phyloP scores from a whole-genome alignment of 2,329 filamentous ascomycete species.

The Xylaria hypoxylon region DNA sequence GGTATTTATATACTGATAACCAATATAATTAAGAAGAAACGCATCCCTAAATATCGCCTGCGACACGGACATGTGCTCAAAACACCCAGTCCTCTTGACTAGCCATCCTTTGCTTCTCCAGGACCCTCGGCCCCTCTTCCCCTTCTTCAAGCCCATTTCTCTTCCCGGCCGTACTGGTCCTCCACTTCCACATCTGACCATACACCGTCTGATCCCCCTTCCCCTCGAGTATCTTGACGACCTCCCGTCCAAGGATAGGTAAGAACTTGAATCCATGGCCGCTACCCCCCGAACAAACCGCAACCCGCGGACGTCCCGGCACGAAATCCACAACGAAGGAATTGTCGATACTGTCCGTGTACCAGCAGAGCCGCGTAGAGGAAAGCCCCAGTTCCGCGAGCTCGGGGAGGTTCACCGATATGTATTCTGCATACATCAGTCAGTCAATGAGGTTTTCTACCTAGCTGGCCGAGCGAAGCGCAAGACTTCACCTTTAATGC shows the following conservation, averaged over 20 bases:
- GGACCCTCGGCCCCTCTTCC: slow-evolving; percentile 46
- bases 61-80: slow-evolving; percentile 48
- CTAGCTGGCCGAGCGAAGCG: background rate
- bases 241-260: slow-evolving; percentile 49
- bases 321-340: slow-evolving; percentile 58
- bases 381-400: slow-evolving; percentile 53
- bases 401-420: slow-evolving; percentile 55
- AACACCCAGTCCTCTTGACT: slow-evolving; percentile 43
- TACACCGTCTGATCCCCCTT: slow-evolving; percentile 44
- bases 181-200: slow-evolving; percentile 49
- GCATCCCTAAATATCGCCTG: background rate
- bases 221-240: slow-evolving; percentile 49
- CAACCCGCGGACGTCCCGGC: slow-evolving; percentile 55
- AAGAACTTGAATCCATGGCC: slow-evolving; percentile 57
- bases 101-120: slow-evolving; percentile 48
- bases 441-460: background rate
- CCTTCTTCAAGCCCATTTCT: slow-evolving; percentile 50
- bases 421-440: slow-evolving; percentile 39
- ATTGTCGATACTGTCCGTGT: slow-evolving; percentile 50
- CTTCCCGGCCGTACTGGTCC: slow-evolving; percentile 25
- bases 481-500: slow-evolving; percentile 42
- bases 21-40: background rate
- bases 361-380: slow-evolving; percentile 57
- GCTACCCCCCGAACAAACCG: slow-evolving; percentile 70
- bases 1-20: background rate